These are phyloP conservation scores for Neoarthrinium moseri DNA, from an alignment of 2,329 filamentous ascomycete genomes.

Conservation along the genomic window DNA sequence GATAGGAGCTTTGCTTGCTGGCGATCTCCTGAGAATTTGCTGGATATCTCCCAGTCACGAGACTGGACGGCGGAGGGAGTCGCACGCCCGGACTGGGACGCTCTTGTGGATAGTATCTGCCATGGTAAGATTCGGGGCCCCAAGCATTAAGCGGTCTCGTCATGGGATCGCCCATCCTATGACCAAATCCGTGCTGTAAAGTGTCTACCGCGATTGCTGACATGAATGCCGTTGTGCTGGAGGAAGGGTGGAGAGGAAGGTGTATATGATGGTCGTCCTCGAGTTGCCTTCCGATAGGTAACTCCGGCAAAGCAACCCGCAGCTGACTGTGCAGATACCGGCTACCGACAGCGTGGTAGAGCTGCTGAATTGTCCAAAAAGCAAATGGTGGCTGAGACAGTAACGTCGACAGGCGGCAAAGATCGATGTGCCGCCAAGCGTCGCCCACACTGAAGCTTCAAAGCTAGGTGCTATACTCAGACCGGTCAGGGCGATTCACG, in stretches of 20 bases:
- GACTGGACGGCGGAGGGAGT: constrained; percentile 8
- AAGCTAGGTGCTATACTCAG: neutral
- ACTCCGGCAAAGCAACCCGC: neutral
- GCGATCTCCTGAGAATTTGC: neutral
- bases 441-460: neutral
- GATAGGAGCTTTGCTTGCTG: neutral
- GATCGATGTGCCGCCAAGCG: too few relatives aligned
- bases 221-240: neutral
- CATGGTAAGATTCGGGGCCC: constrained; percentile 6
- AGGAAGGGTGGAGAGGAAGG: neutral
- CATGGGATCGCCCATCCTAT: constrained; percentile 12
- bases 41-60: neutral
- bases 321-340: neutral
- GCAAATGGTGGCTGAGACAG: too few relatives aligned
- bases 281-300: neutral
- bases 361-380: too few relatives aligned
- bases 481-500: neutral
- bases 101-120: constrained; percentile 10
- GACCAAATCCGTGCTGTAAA: neutral
- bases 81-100: constrained; percentile 2
- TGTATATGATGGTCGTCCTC: neutral
- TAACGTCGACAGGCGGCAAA: too few relatives aligned
- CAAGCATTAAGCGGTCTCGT: constrained; percentile 9
- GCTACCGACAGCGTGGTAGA: neutral
- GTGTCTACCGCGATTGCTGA: neutral